Evolutionary conservation across 1,139 yeast species (phyloP).

Genomic region (Taphrina confusa): DNA sequence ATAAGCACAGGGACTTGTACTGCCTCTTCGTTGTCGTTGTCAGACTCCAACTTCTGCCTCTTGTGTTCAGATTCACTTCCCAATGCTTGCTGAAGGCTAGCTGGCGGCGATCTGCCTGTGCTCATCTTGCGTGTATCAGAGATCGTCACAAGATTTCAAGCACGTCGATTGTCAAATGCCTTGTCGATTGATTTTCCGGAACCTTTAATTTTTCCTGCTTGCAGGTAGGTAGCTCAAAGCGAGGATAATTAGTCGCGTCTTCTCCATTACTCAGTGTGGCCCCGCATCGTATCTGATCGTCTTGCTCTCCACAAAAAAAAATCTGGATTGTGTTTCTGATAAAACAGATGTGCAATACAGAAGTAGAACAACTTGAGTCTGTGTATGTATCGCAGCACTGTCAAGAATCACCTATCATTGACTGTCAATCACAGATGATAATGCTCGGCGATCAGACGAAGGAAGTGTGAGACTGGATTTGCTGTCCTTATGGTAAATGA

Average conservation of each 20-base stretch:
- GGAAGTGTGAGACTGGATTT: not conserved
- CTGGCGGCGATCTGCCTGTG: conserved; percentile 14
- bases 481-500: no score
- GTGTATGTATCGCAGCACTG: no score
- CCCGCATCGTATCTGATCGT: conserved; percentile 11
- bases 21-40: not conserved
- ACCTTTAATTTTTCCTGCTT: no score
- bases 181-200: no score
- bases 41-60: not conserved
- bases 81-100: not conserved
- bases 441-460: not conserved
- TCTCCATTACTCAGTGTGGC: not conserved
- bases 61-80: conserved; percentile 3
- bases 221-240: not conserved
- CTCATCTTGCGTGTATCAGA: not conserved
- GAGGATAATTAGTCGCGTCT: not conserved
- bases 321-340: no score
- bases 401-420: no score
- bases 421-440: not conserved
- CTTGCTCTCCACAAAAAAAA: not conserved
- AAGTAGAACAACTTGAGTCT: no score
- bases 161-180: no score
- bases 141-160: no score
- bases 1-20: conserved; percentile 3
- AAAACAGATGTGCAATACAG: no score